Evolutionary conservation across 768 basidiomycete species (phyloP).

Genomic region (Leccinum sublutescens): DNA sequence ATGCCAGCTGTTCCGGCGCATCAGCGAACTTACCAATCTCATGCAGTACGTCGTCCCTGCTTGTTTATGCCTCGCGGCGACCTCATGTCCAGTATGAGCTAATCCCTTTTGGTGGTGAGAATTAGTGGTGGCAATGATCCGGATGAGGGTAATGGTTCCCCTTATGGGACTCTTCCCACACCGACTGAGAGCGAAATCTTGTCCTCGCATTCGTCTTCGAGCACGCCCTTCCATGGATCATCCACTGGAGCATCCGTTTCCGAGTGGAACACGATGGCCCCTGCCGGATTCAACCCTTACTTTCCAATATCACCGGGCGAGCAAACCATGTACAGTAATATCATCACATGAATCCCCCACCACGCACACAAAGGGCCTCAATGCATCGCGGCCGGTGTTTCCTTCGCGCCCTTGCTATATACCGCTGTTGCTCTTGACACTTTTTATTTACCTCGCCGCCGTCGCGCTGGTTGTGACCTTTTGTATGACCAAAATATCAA

Average conservation of each 20-base stretch:
- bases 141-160: constrained; percentile 43
- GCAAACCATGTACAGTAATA: constrained; percentile 55
- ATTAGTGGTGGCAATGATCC: constrained; percentile 53
- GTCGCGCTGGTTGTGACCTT: constrained; percentile 34
- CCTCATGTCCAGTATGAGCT: constrained; percentile 35
- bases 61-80: constrained; percentile 30
- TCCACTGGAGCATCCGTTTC: constrained; percentile 50
- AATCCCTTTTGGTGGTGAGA: constrained; percentile 30
- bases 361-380: background rate
- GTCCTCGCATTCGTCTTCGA: constrained; percentile 46
- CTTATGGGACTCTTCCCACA: constrained; percentile 56
- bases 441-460: constrained; percentile 21
- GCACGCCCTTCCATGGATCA: constrained; percentile 40
- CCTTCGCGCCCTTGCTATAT: constrained; percentile 4
- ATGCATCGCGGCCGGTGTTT: background rate
- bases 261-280: constrained; percentile 58
- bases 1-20: constrained; percentile 57
- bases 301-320: constrained; percentile 59
- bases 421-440: constrained; percentile 15
- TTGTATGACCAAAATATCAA: constrained; percentile 25
- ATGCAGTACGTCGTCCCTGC: constrained; percentile 62
- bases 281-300: constrained; percentile 64
- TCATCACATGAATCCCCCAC: constrained; percentile 45
- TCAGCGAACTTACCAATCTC: constrained; percentile 58
- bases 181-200: constrained; percentile 61